A percentile compares a stretch with the other conserved stretches of the same genome.
Conservation (phyloP, 176 grass and related monocot species). For the Tillandsia fasciculata region DNA sequence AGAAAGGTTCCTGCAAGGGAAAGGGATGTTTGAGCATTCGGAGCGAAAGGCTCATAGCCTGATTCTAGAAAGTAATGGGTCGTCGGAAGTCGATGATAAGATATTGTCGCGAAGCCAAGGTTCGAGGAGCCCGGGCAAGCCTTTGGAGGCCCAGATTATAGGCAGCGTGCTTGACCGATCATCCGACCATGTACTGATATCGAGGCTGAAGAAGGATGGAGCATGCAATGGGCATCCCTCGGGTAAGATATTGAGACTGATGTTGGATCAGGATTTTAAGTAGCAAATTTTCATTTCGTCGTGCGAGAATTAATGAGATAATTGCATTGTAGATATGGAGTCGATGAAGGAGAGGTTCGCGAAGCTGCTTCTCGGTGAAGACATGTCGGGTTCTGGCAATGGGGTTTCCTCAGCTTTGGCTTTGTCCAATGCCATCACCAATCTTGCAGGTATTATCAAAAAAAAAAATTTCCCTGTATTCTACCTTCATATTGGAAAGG, state of each 20-base stretch:
- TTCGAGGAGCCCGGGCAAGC: neutral
- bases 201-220: conserved; percentile 7
- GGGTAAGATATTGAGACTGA: conserved; percentile 24
- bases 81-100: neutral
- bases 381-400: conserved; percentile 86
- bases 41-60: neutral
- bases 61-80: neutral
- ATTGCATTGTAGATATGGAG: conserved; percentile 37
- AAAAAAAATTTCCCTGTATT: too few relatives aligned
- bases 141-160: too few relatives aligned
- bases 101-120: conserved; percentile 12
- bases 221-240: conserved; percentile 13
- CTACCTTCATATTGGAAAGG: too few relatives aligned
- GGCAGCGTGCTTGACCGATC: too few relatives aligned
- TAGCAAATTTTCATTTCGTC: neutral
- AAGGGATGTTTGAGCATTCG: neutral
- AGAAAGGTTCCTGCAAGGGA: neutral
- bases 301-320: neutral
- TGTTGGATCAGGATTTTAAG: neutral
- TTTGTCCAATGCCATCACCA: conserved; percentile 78
- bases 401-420: conserved; percentile 74
- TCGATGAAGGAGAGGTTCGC: conserved; percentile 72
- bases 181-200: neutral
- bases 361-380: conserved; percentile 75
- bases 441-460: conserved; percentile 56